Evolutionary conservation across 2,329 filamentous ascomycete genomes (phyloP).

Genomic region (Cladosporium sp.): DNA sequence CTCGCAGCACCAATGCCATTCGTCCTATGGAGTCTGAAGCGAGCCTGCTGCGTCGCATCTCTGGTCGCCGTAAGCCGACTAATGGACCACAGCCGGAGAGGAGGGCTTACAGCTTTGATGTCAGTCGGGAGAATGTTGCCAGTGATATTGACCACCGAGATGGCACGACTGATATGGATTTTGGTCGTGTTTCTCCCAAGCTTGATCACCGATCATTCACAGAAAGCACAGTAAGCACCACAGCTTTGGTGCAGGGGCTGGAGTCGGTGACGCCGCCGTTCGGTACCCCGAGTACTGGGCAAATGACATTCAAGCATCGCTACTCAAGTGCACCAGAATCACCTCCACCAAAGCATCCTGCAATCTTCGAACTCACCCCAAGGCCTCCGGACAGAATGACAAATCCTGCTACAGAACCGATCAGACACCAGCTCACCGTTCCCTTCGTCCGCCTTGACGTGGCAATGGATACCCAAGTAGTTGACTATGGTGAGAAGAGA

Average conservation of each 20-base stretch:
- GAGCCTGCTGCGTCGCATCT: conserved; percentile 27
- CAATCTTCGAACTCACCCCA: neutral
- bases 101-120: conserved; percentile 26
- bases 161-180: neutral
- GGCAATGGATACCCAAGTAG: conserved; percentile 17
- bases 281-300: neutral
- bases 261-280: conserved; percentile 5
- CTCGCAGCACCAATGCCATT: conserved; percentile 25
- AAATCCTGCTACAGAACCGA: neutral
- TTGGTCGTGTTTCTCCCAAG: neutral
- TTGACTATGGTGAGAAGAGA: conserved; percentile 23
- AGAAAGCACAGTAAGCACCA: conserved; percentile 25
- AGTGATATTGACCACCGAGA: neutral
- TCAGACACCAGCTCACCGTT: neutral
- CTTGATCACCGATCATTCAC: conserved; percentile 22
- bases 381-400: neutral
- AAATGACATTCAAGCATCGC: neutral
- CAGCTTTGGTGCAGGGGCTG: conserved; percentile 8
- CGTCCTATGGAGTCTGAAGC: conserved; percentile 24
- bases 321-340: conserved; percentile 1
- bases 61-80: conserved; percentile 24
- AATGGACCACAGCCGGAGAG: conserved; percentile 17
- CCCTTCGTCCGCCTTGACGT: conserved; percentile 27
- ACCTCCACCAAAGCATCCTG: conserved; percentile 2
- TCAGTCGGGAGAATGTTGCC: conserved; percentile 23